Base-by-base conservation (phyloP, 108 stramenopile species). In the Nitzschia sp. region DNA sequence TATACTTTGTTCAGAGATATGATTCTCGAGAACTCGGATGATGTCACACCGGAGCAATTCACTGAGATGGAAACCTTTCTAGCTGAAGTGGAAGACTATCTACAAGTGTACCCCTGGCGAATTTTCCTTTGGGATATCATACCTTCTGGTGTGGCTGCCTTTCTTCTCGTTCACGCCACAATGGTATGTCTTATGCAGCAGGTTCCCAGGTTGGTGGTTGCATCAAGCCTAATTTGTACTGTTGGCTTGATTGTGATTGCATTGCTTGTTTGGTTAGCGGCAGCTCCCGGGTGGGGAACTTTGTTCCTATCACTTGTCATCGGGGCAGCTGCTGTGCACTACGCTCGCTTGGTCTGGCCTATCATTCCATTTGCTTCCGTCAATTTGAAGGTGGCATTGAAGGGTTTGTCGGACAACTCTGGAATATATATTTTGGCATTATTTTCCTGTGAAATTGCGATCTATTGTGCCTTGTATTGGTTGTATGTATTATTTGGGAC, bases 291-390 rank as follows among this genome's bases (percentile, higher is more conserved):
- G 12, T 12, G 22, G 12, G 41, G 41, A 8, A 46, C 57, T 0
- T 9, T 59, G 48, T 14, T 41, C 10, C 12, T 65, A 7, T 21
- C 57, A 0, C 15, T 41, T 17, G 10, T 73, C 19, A 15, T 67
- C 6, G 17, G 25, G 0, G 57, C 37, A n/a, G 34, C 17, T 8
- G 46, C 50, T 7, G 38, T 61, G 3, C 17, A 55, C 38, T 76
- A 76, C 51, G 63, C 58, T n/a, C 44, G 26, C 17, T 37, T 20
- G 8, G 81, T 94, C 0, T 79, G 86, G 81, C 53, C 65, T n/a
- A 65, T 69, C 6, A 84, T 94, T 53, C 89, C 89, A 14, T 91
- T 84, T 72, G 89, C 92, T 11, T 82, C 89, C 2, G 56, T 82
- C 22, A 94, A 83, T 62, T 67, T 94, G 34, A 75, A 63, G 41